A percentile compares a stretch with the other conserved stretches of the same genome.
Conservation (phyloP, 106 monocot species). For the Narthecium ossifragum region DNA sequence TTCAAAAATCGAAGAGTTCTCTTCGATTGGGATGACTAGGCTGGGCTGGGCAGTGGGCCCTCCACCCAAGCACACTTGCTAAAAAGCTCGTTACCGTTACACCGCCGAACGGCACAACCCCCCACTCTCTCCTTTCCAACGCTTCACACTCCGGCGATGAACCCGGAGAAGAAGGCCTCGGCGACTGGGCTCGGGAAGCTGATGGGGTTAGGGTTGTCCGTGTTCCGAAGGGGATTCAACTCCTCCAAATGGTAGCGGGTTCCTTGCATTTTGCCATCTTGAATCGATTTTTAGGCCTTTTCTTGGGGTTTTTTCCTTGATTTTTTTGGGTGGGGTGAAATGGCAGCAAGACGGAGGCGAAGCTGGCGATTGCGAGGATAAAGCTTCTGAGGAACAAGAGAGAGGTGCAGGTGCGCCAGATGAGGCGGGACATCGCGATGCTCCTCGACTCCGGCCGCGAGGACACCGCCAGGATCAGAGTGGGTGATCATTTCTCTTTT, state of each 20-base stretch:
- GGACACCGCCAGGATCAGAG: conserved; percentile 80
- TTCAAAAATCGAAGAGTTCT: too few species aligned
- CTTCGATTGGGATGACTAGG: too few species aligned
- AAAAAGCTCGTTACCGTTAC: too few species aligned
- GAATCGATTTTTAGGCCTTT: background rate
- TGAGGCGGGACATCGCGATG: conserved; percentile 75
- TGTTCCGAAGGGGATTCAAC: conserved; percentile 58
- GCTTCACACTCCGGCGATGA: background rate
- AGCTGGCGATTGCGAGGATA: conserved; percentile 84
- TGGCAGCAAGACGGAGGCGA: conserved; percentile 75
- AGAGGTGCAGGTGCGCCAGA: conserved; percentile 70
- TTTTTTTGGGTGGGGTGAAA: conserved; percentile 4
- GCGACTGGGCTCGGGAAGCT: conserved; percentile 36
- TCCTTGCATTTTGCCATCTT: background rate
- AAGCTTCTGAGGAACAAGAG: conserved; percentile 90
- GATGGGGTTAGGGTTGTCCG: conserved; percentile 10
- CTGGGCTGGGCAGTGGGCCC: too few species aligned
- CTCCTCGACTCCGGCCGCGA: conserved; percentile 61
- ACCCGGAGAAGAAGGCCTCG: conserved; percentile 7
- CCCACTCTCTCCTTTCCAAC: background rate
- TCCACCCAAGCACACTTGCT: too few species aligned
- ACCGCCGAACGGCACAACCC: background rate
- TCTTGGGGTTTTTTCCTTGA: background rate
- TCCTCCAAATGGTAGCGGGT: conserved; percentile 64
- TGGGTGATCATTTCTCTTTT: conserved; percentile 6